Evolutionary conservation across 139 green algal species (phyloP), one percentile per base, ranked within the genome.

Genomic region (Closterium sp.): DNA sequence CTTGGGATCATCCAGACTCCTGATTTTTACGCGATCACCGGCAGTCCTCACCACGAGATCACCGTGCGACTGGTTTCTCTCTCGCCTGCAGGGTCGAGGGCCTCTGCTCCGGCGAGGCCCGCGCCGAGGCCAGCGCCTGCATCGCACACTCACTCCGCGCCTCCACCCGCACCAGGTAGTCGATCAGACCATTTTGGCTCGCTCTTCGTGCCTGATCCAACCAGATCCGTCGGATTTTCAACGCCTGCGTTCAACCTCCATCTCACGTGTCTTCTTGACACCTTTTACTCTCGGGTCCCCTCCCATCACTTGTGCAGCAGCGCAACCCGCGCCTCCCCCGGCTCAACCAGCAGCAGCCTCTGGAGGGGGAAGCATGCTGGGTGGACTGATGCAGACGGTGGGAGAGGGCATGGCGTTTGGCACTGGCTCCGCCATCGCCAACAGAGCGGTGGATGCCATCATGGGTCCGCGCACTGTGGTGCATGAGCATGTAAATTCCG

Each of bases 361-460:
- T 2, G 55, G 55, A 76, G 55, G 55, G 55, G 55, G 55, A 3
- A 76, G 55, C 55, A 76, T 76, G 55, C 55, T 76, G 55, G 55
- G 55, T 76, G 55, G 55, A 19, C 25, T 76, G 55, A 76, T 76
- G 55, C 55, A 76, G 55, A 76, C 55, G 55, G 55, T 76, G 55
- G 55, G 55, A 76, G 55, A 76, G 55, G 55, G 55, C 55, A 76
- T 95, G 88, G 92, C 92, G 89, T 95, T 94, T 86, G 92, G 92
- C 28, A 94, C 87, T 30, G 92, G 92, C n/a, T 94, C 87, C 55
- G 92, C 92, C 28, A 36, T 95, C 12, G 92, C 92, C 32, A 88
- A 95, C 84, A 92, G 92, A 66, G 92, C 92, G 0, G 92, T 95
- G 31, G 92, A 95, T 64, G 89, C 92, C 34, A 90, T 95, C 21